Conservation (phyloP, 177 flowering plant species). For the Vitis hybrid region DNA sequence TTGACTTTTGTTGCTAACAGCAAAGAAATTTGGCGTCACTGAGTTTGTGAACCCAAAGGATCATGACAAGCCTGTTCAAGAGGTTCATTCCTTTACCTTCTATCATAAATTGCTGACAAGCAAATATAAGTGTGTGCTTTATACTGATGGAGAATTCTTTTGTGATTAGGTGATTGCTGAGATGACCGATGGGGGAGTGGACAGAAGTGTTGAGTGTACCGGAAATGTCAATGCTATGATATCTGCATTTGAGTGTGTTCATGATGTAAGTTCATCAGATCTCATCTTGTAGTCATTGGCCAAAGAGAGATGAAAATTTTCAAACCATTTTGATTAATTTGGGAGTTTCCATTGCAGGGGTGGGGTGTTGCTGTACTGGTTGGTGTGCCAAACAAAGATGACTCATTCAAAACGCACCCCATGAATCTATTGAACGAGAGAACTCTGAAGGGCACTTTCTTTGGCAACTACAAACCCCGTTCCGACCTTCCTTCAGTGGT, state of each 20-base stretch:
- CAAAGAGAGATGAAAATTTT: no score
- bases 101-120: not conserved
- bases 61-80: constrained; percentile 59
- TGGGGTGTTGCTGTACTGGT: constrained; percentile 67
- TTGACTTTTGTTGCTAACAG: constrained; percentile 25
- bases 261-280: constrained; percentile 42
- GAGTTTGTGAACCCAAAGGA: constrained; percentile 78
- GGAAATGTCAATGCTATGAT: constrained; percentile 63
- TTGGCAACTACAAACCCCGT: constrained; percentile 49
- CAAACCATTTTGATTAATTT: no score
- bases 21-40: constrained; percentile 67
- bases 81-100: constrained; percentile 36
- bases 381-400: constrained; percentile 59
- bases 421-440: constrained; percentile 54
- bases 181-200: constrained; percentile 70
- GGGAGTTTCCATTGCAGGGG: constrained; percentile 26
- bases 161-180: constrained; percentile 49
- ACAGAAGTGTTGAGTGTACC: constrained; percentile 62
- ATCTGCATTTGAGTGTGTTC: constrained; percentile 75
- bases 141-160: not conserved
- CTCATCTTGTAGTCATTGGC: no score
- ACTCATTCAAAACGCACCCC: constrained; percentile 51
- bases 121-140: not conserved
- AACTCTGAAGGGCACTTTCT: constrained; percentile 60
- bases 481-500: constrained; percentile 44